phyloP scores from a whole-genome alignment of 2,329 filamentous ascomycete species.

The Fusarium nygamai region DNA sequence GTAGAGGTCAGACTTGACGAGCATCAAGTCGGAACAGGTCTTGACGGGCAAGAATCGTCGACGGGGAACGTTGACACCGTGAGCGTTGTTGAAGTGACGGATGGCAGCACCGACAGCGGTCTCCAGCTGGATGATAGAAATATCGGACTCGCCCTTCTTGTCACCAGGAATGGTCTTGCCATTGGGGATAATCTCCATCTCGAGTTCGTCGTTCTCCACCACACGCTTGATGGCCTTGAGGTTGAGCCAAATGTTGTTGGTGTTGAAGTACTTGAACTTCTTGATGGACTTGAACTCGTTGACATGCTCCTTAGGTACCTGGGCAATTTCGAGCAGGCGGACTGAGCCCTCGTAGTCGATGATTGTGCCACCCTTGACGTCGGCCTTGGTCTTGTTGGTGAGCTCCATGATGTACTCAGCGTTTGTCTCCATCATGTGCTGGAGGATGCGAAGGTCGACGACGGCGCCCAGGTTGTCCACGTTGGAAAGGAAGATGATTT shows the following conservation, averaged over 20 bases:
- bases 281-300: slow-evolving; percentile 99
- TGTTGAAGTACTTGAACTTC: slow-evolving; percentile 99
- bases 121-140: slow-evolving; percentile 98
- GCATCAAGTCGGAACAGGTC: slow-evolving; percentile 99
- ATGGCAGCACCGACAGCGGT: slow-evolving; percentile 98
- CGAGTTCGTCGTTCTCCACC: slow-evolving; percentile 96
- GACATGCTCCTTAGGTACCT: slow-evolving; percentile 99
- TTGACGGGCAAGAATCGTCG: slow-evolving; percentile 99
- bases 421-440: slow-evolving; percentile 99
- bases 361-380: slow-evolving; percentile 99
- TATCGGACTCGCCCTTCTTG: slow-evolving; percentile 99
- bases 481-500: slow-evolving; percentile 99
- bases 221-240: slow-evolving; percentile 97
- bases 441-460: slow-evolving; percentile 95
- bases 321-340: slow-evolving; percentile 96
- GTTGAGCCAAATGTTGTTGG: slow-evolving; percentile 99
- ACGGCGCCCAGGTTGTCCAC: slow-evolving; percentile 98
- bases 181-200: slow-evolving; percentile 99
- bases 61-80: slow-evolving; percentile 98
- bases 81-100: slow-evolving; percentile 97
- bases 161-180: slow-evolving; percentile 98
- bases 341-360: slow-evolving; percentile 99
- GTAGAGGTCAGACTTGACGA: slow-evolving; percentile 99
- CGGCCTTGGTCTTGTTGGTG: slow-evolving; percentile 99
- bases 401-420: slow-evolving; percentile 99